Evolutionary conservation across 2,329 filamentous ascomycete species (phyloP).

Genomic region (Aspergillus viridinutans): DNA sequence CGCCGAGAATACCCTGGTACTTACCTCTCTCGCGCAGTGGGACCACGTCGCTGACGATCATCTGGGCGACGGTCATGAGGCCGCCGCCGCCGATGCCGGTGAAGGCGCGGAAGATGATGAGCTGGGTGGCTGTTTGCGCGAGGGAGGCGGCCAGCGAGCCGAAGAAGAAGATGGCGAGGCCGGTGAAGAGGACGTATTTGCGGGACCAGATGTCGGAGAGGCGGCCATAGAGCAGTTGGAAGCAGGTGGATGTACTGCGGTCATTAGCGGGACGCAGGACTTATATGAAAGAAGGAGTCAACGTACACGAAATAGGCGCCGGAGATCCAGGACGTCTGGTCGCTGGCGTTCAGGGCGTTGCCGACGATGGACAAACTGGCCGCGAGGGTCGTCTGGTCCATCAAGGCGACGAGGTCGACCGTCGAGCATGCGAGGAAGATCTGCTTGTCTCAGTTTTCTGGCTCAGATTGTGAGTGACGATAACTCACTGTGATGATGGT

Average conservation of each 20-base stretch:
- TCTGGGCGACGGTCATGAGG: slow-evolving; percentile 55
- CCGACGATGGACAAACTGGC: slow-evolving; percentile 53
- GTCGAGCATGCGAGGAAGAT: slow-evolving; percentile 56
- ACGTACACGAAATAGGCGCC: slow-evolving; percentile 57
- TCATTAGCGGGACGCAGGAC: slow-evolving; percentile 55
- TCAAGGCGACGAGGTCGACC: slow-evolving; percentile 53
- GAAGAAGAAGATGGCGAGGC: slow-evolving; percentile 51
- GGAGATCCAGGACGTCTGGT: slow-evolving; percentile 53
- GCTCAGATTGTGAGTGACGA: not conserved
- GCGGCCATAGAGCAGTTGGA: slow-evolving; percentile 61
- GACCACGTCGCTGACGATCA: slow-evolving; percentile 60
- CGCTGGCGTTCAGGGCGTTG: slow-evolving; percentile 47
- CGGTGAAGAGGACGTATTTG: slow-evolving; percentile 54
- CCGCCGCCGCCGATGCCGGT: slow-evolving; percentile 60
- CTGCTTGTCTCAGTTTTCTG: slow-evolving; percentile 26
- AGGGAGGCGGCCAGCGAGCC: slow-evolving; percentile 58
- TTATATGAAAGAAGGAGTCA: slow-evolving; percentile 62
- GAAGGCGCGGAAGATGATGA: slow-evolving; percentile 58
- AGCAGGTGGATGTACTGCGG: slow-evolving; percentile 64
- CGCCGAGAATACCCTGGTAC: slow-evolving; percentile 53
- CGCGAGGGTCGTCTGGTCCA: slow-evolving; percentile 57
- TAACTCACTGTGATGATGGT: slow-evolving; percentile 49
- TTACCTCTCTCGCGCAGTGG: slow-evolving; percentile 57
- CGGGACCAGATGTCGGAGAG: slow-evolving; percentile 59
- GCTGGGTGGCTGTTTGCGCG: slow-evolving; percentile 51